A percentile compares a stretch with the other conserved stretches of the same genome.
Evolutionary conservation across 345 rosid genomes (phyloP).

Genomic region (Linum usitatissimum): DNA sequence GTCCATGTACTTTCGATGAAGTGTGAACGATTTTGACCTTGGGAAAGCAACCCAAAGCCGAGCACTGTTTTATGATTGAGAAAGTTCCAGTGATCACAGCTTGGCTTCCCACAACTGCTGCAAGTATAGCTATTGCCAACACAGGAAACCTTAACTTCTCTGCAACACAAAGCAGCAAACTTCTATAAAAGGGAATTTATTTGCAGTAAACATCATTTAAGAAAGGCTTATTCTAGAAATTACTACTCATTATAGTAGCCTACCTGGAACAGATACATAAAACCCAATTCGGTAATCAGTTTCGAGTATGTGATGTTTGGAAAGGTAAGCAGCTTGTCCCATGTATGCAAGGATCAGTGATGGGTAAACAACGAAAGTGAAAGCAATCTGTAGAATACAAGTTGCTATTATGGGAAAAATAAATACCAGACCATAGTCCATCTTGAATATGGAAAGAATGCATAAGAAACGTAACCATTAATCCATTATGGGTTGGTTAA

Average conservation of each 20-base stretch:
- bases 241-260: background rate
- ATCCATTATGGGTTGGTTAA: no score
- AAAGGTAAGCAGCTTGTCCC: slow-evolving; percentile 10
- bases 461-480: no score
- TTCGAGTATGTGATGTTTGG: background rate
- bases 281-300: slow-evolving; percentile 8
- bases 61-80: slow-evolving; percentile 12
- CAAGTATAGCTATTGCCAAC: slow-evolving; percentile 9
- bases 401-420: no score
- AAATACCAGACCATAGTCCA: no score
- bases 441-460: no score
- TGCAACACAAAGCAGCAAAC: background rate
- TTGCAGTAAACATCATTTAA: background rate
- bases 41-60: slow-evolving; percentile 10
- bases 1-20: slow-evolving; percentile 8
- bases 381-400: slow-evolving; percentile 5
- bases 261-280: slow-evolving; percentile 14
- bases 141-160: slow-evolving; percentile 10
- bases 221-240: no score
- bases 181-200: no score
- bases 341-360: slow-evolving; percentile 12
- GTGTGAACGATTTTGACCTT: slow-evolving; percentile 14
- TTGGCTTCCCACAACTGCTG: slow-evolving; percentile 13
- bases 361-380: slow-evolving; percentile 12
- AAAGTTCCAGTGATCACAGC: slow-evolving; percentile 12